Conservation (phyloP, 805 yeast genomes). For the Sugiyamaella qingdaonensis region DNA sequence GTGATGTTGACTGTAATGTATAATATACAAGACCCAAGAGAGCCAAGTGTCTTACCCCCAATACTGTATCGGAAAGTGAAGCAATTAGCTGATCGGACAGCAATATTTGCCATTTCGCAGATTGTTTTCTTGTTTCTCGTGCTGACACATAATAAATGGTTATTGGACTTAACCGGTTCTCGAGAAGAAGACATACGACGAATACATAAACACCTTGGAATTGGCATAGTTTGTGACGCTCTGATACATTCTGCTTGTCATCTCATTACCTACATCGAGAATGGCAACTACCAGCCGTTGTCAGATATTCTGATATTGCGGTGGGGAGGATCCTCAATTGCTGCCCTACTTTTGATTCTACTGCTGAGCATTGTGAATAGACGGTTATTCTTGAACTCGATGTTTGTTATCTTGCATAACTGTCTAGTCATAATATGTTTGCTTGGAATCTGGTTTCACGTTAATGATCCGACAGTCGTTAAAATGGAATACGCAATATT, state of each 20-base stretch:
- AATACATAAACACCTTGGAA: conserved; percentile 61
- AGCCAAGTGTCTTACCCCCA: not conserved
- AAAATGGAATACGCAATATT: conserved; percentile 49
- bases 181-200: conserved; percentile 55
- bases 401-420: conserved; percentile 32
- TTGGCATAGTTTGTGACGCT: conserved; percentile 46
- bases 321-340: conserved; percentile 16
- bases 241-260: conserved; percentile 53
- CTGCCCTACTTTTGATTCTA: not conserved
- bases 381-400: not conserved
- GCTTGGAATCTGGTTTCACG: conserved; percentile 56
- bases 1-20: conserved; percentile 23
- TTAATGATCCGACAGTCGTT: conserved; percentile 38
- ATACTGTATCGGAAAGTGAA: conserved; percentile 24
- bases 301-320: conserved; percentile 19
- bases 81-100: conserved; percentile 31
- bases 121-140: conserved; percentile 47
- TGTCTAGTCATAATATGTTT: conserved; percentile 50
- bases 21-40: conserved; percentile 10
- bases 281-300: not conserved
- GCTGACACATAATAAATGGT: conserved; percentile 66
- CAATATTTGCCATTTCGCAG: conserved; percentile 37
- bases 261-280: conserved; percentile 32
- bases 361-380: not conserved
- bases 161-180: conserved; percentile 59